Conservation (phyloP, 169 alveolate genomes). For the Plasmodium cynomolgi region DNA sequence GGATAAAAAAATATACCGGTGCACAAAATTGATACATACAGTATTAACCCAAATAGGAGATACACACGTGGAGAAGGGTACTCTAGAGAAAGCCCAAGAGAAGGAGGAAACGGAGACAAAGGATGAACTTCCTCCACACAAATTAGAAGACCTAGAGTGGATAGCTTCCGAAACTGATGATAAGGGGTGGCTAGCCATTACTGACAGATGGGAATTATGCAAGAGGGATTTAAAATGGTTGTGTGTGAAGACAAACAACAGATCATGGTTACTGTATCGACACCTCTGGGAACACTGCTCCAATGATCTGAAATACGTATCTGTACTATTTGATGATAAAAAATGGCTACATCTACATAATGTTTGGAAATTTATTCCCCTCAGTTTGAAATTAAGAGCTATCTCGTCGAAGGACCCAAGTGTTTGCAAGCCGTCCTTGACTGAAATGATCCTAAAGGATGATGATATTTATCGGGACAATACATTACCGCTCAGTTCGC, state of each 20-base stretch:
- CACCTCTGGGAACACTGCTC: constrained; percentile 72
- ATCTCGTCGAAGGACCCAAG: constrained; percentile 29
- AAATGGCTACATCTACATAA: constrained; percentile 61
- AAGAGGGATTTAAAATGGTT: constrained; percentile 63
- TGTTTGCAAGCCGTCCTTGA: constrained; percentile 56
- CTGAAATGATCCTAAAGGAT: constrained; percentile 34
- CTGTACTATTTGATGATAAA: constrained; percentile 63
- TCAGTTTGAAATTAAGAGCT: constrained; percentile 63
- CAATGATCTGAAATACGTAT: constrained; percentile 51
- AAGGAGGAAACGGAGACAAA: background rate
- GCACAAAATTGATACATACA: constrained; percentile 49
- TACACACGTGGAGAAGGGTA: constrained; percentile 7
- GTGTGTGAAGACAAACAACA: constrained; percentile 58
- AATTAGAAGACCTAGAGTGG: constrained; percentile 72
- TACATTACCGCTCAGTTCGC: background rate
- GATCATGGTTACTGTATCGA: constrained; percentile 64
- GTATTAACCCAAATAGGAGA: constrained; percentile 23
- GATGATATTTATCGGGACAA: constrained; percentile 19
- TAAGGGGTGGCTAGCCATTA: constrained; percentile 70
- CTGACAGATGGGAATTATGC: constrained; percentile 73
- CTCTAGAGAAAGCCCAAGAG: background rate
- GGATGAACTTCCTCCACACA: constrained; percentile 22
- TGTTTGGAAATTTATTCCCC: constrained; percentile 47
- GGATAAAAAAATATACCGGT: constrained; percentile 59
- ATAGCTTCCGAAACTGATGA: constrained; percentile 64